Evolutionary conservation across 495 filamentous ascomycete species (phyloP).

Genomic region (Talaromyces proteolyticus): DNA sequence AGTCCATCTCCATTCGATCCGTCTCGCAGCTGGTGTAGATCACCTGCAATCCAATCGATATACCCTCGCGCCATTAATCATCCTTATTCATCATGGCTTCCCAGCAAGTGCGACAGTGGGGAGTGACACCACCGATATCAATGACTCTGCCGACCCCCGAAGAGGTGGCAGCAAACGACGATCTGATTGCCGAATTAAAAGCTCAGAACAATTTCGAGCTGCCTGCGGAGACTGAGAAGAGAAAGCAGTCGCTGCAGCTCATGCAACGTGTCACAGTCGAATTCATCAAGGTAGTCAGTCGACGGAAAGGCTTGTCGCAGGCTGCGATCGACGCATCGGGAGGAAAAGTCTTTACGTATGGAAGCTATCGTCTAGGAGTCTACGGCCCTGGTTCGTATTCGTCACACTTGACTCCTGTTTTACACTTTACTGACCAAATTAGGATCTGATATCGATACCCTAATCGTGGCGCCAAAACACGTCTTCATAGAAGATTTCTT

Average conservation of each 20-base stretch:
- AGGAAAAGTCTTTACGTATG: conserved; percentile 90
- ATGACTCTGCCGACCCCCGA: conserved; percentile 62
- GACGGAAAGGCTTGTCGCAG: conserved; percentile 69
- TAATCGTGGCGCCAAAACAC: conserved; percentile 85
- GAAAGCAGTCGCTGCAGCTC: conserved; percentile 52
- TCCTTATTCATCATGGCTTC: conserved; percentile 44
- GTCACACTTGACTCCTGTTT: neutral
- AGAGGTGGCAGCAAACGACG: conserved; percentile 69
- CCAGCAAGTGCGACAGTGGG: conserved; percentile 53
- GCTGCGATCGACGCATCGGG: conserved; percentile 73
- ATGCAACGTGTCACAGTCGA: conserved; percentile 75
- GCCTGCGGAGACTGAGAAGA: conserved; percentile 69
- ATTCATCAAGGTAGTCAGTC: conserved; percentile 75
- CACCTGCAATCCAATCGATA: neutral
- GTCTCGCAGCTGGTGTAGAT: neutral
- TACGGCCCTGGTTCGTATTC: conserved; percentile 68
- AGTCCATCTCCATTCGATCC: neutral
- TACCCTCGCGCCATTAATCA: neutral
- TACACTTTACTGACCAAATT: conserved; percentile 1
- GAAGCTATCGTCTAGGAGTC: conserved; percentile 89
- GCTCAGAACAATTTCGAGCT: conserved; percentile 88
- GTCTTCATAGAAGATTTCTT: conserved; percentile 88
- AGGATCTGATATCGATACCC: conserved; percentile 96
- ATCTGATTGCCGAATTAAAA: conserved; percentile 72
- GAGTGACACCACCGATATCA: conserved; percentile 83